phyloP scores from a whole-genome alignment of 345 rosid genomes.

The Citrus inodora region DNA sequence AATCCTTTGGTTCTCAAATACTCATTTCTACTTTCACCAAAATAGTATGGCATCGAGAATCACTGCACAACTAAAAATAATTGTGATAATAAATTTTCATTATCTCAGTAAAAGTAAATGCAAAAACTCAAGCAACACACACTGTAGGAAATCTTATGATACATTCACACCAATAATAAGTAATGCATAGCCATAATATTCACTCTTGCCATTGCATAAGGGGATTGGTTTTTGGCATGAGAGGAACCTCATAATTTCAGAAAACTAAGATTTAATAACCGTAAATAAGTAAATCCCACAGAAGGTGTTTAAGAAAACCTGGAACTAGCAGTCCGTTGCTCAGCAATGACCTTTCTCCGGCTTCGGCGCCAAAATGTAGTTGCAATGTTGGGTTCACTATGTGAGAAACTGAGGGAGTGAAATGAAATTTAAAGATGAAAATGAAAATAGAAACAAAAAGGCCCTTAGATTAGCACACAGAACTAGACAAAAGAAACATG shows the following conservation, averaged over 20 bases:
- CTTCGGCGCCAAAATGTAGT: conserved; percentile 82
- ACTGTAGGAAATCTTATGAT: not conserved
- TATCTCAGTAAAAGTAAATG: not conserved
- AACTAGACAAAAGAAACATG: not conserved
- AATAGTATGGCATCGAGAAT: not conserved
- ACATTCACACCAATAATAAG: not conserved
- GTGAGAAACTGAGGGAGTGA: conserved; percentile 55
- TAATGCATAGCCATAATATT: not conserved
- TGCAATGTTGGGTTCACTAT: conserved; percentile 92
- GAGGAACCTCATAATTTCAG: not conserved
- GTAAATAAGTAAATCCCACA: conserved; percentile 7
- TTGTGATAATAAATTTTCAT: not conserved
- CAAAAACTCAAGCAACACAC: not conserved
- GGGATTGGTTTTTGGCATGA: not conserved
- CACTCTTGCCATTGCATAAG: not conserved
- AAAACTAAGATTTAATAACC: not conserved
- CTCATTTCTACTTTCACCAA: not conserved
- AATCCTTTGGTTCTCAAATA: not conserved
- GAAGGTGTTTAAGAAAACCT: conserved; percentile 52
- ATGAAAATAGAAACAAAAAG: not conserved
- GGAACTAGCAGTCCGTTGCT: conserved; percentile 93
- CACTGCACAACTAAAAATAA: not conserved
- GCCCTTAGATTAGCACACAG: conserved; percentile 1
- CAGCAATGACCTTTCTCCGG: conserved; percentile 86
- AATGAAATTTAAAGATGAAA: conserved; percentile 4